Conservation (phyloP, 2,329 filamentous ascomycete species). For the Podosphaera leucotricha region DNA sequence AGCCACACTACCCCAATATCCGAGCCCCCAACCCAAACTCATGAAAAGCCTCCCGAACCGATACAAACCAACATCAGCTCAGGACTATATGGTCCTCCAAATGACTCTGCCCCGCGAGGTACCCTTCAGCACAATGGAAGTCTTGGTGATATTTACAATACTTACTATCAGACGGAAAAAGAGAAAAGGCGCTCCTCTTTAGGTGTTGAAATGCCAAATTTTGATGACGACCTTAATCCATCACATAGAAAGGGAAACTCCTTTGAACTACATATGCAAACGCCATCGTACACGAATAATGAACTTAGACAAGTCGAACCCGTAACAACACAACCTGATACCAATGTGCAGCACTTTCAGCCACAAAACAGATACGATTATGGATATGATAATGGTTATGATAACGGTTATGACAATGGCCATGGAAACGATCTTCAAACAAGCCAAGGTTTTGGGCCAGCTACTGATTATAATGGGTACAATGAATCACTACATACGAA, state of each 20-base stretch:
- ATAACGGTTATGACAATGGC: conserved; percentile 12
- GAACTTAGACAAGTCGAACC: conserved; percentile 23
- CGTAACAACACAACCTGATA: conserved; percentile 43
- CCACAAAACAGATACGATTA: conserved; percentile 41
- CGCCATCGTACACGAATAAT: conserved; percentile 17
- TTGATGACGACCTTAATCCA: conserved; percentile 7
- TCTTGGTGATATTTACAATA: conserved; percentile 29
- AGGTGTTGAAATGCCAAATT: conserved; percentile 14
- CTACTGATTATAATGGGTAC: conserved; percentile 7
- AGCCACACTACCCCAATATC: background rate
- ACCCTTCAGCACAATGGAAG: conserved; percentile 9
- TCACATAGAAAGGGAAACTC: conserved; percentile 9
- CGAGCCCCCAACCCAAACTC: conserved; percentile 17
- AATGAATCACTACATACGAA: conserved; percentile 3
- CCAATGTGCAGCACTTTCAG: conserved; percentile 22
- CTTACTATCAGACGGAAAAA: conserved; percentile 21
- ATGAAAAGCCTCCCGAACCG: conserved; percentile 3
- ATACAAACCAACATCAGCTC: conserved; percentile 1
- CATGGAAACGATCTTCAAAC: conserved; percentile 9
- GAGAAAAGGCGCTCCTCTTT: conserved; percentile 7
- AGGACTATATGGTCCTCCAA: background rate
- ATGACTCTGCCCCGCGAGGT: background rate
- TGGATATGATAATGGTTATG: conserved; percentile 34
- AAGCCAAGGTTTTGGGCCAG: conserved; percentile 4
- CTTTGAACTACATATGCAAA: conserved; percentile 14